phyloP scores from a whole-genome alignment of 1,139 yeast genomes.

The Kluyveromyces marxianus region DNA sequence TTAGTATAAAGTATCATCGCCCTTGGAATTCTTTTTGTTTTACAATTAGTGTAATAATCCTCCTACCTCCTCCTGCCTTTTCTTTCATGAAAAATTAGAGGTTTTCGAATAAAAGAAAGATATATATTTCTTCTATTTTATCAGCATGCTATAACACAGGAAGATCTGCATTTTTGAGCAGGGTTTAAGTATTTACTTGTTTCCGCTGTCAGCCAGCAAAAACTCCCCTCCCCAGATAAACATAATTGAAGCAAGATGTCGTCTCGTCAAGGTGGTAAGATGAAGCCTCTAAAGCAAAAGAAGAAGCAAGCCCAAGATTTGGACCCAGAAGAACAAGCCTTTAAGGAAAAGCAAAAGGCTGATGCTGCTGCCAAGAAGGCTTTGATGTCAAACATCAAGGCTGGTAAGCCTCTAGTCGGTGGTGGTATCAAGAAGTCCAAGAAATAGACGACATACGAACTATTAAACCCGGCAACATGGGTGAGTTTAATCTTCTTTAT shows the following conservation, averaged over 20 bases:
- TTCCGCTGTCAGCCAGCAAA: too few relatives aligned
- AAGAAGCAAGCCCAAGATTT: slow-evolving; percentile 62
- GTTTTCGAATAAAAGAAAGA: too few relatives aligned
- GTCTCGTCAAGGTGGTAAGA: slow-evolving; percentile 67
- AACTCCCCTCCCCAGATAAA: neutral
- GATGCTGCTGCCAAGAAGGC: slow-evolving; percentile 91
- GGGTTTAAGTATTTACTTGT: too few relatives aligned
- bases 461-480: neutral
- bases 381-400: slow-evolving; percentile 77
- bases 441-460: slow-evolving; percentile 33
- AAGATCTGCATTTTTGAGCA: too few relatives aligned
- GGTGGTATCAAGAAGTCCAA: slow-evolving; percentile 94
- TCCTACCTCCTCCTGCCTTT: too few relatives aligned
- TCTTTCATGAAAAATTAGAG: too few relatives aligned
- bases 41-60: too few relatives aligned
- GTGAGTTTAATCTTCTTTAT: neutral
- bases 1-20: too few relatives aligned
- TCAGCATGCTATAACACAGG: too few relatives aligned
- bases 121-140: too few relatives aligned
- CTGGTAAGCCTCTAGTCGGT: slow-evolving; percentile 85
- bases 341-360: slow-evolving; percentile 89
- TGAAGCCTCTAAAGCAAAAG: slow-evolving; percentile 47
- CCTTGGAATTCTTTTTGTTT: too few relatives aligned
- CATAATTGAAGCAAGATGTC: slow-evolving; percentile 38
- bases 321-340: slow-evolving; percentile 84